Evolutionary conservation across 2,329 filamentous ascomycete genomes (phyloP).

Genomic region (Alternaria alternata): DNA sequence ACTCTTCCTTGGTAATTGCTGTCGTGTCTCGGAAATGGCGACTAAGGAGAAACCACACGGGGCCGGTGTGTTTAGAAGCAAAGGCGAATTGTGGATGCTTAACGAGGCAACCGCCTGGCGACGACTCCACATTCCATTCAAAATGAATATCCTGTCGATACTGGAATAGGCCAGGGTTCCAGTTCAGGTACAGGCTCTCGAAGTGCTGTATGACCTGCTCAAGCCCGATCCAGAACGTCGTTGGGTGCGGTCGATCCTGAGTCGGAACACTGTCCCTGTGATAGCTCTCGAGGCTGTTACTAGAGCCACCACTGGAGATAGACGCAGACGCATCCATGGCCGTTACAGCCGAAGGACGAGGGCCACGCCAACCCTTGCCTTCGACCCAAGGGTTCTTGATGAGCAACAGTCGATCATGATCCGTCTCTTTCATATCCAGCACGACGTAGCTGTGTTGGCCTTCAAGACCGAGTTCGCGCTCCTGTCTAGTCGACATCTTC

Average conservation of each 20-base stretch:
- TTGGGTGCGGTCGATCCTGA: constrained; percentile 60
- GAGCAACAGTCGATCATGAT: constrained; percentile 72
- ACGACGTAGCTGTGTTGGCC: constrained; percentile 95
- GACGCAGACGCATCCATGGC: constrained; percentile 28
- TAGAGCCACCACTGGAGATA: constrained; percentile 24
- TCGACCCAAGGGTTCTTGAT: constrained; percentile 97
- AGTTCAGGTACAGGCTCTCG: constrained; percentile 95
- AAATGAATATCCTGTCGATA: constrained; percentile 91
- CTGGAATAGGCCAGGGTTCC: constrained; percentile 87
- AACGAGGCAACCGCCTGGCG: constrained; percentile 77
- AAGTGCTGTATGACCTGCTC: constrained; percentile 91
- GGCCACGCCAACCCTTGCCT: constrained; percentile 75
- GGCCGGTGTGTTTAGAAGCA: constrained; percentile 62
- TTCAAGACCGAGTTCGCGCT: constrained; percentile 81
- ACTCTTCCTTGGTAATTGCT: constrained; percentile 46
- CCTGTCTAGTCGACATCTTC: constrained; percentile 76
- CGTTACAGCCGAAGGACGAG: constrained; percentile 33
- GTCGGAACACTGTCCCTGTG: constrained; percentile 40
- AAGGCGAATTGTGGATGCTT: constrained; percentile 69
- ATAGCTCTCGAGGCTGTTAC: constrained; percentile 29
- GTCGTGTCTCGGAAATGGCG: constrained; percentile 77
- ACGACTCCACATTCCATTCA: constrained; percentile 71
- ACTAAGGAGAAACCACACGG: constrained; percentile 84
- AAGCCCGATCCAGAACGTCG: constrained; percentile 93
- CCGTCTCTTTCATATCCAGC: constrained; percentile 74